phyloP scores from a whole-genome alignment of 1,284 basidiomycete genomes.

The Marasmius sp. region DNA sequence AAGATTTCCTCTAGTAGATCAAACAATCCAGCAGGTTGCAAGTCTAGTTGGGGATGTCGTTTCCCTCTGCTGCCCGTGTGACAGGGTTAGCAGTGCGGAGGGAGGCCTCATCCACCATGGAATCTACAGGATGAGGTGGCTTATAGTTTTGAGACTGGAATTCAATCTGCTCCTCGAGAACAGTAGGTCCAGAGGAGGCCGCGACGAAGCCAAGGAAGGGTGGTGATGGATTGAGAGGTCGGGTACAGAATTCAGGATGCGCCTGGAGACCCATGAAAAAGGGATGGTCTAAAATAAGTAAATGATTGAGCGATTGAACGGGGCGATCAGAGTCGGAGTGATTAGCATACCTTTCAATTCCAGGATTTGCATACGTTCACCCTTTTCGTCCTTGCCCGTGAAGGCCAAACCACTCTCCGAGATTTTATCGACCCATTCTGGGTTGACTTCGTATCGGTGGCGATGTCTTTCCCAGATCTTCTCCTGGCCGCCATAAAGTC shows the following conservation, averaged over 20 bases:
- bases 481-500: conserved; percentile 82
- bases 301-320: neutral
- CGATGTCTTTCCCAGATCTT: conserved; percentile 97
- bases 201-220: conserved; percentile 97
- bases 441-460: conserved; percentile 98
- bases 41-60: neutral
- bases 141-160: conserved; percentile 48
- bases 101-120: conserved; percentile 43
- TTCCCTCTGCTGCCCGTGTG: conserved; percentile 14
- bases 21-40: neutral
- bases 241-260: conserved; percentile 98
- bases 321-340: neutral
- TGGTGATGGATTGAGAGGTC: conserved; percentile 97
- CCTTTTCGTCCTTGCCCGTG: conserved; percentile 91
- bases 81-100: conserved; percentile 18
- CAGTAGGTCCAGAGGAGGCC: conserved; percentile 66
- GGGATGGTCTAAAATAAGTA: conserved; percentile 73
- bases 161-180: conserved; percentile 77
- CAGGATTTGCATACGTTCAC: conserved; percentile 96
- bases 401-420: conserved; percentile 74
- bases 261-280: conserved; percentile 96
- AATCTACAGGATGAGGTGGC: conserved; percentile 44
- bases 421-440: conserved; percentile 78
- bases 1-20: neutral
- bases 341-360: conserved; percentile 74